These are phyloP conservation scores for Xerocomus spinulosus DNA, from an alignment of 768 basidiomycete species.

Conservation along the genomic window DNA sequence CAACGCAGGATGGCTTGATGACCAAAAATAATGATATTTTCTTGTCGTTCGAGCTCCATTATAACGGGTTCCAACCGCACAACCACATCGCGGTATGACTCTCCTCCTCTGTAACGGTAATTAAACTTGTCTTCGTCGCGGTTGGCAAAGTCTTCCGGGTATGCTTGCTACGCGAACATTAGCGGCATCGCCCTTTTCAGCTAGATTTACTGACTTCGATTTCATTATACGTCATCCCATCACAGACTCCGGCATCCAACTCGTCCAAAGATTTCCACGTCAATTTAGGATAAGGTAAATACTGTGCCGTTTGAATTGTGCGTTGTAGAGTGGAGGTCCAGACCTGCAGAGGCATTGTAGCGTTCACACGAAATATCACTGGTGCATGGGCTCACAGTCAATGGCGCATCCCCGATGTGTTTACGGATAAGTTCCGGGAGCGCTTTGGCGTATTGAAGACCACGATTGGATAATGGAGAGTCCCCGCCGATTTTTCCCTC, in stretches of 20 bases:
- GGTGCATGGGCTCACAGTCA: constrained; percentile 56
- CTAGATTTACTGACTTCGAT: constrained; percentile 67
- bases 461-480: constrained; percentile 77
- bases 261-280: constrained; percentile 99
- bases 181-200: neutral
- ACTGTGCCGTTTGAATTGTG: constrained; percentile 85
- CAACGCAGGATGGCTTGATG: constrained; percentile 91
- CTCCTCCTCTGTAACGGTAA: constrained; percentile 94
- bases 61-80: constrained; percentile 95
- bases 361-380: neutral
- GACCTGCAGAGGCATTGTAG: constrained; percentile 48
- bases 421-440: constrained; percentile 84
- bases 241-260: constrained; percentile 97
- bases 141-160: constrained; percentile 97
- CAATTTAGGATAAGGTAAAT: constrained; percentile 81
- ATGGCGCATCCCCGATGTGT: constrained; percentile 81
- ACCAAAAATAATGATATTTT: constrained; percentile 94
- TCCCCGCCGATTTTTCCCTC: constrained; percentile 99
- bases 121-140: constrained; percentile 99
- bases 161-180: constrained; percentile 57
- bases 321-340: constrained; percentile 98
- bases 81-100: constrained; percentile 97
- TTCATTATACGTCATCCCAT: constrained; percentile 99
- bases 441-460: constrained; percentile 79
- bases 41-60: constrained; percentile 97